Evolutionary conservation across 257 asterid genomes (phyloP).

Genomic region (Dorcoceras hygrometricum): DNA sequence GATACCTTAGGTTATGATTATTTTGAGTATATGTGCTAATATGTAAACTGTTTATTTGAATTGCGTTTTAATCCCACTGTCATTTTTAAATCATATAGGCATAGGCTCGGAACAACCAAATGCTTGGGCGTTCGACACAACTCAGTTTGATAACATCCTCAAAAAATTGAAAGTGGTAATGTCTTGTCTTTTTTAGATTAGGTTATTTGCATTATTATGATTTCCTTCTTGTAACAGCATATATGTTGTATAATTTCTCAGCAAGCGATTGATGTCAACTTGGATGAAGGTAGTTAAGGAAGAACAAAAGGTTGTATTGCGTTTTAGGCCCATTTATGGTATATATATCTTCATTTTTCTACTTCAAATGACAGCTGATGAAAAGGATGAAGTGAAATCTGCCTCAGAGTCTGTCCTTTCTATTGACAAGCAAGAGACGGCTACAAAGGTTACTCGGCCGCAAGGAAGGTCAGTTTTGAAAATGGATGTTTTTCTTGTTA

Average conservation of each 20-base stretch:
- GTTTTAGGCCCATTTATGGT: conserved; percentile 13
- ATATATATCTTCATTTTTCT: conserved; percentile 17
- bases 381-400: conserved; percentile 30
- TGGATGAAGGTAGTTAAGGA: conserved; percentile 48
- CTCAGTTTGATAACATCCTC: conserved; percentile 90
- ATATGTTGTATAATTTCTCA: conserved; percentile 31
- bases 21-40: not conserved
- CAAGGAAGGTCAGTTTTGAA: conserved; percentile 73
- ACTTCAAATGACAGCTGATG: conserved; percentile 34
- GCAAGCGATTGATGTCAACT: conserved; percentile 58
- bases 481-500: conserved; percentile 3
- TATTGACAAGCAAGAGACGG: conserved; percentile 31
- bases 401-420: conserved; percentile 29
- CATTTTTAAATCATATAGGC: conserved; percentile 37
- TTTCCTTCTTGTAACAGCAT: conserved; percentile 8
- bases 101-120: conserved; percentile 78
- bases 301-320: conserved; percentile 14
- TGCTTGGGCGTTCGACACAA: conserved; percentile 94
- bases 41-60: not conserved
- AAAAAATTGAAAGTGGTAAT: conserved; percentile 88
- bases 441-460: conserved; percentile 71
- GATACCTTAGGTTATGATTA: conserved; percentile 63
- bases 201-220: not conserved
- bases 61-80: not conserved
- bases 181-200: conserved; percentile 3